These are phyloP conservation scores for Endogone sp. DNA, from an alignment of 192 early-diverging fungal genomes.

Conservation along the genomic window DNA sequence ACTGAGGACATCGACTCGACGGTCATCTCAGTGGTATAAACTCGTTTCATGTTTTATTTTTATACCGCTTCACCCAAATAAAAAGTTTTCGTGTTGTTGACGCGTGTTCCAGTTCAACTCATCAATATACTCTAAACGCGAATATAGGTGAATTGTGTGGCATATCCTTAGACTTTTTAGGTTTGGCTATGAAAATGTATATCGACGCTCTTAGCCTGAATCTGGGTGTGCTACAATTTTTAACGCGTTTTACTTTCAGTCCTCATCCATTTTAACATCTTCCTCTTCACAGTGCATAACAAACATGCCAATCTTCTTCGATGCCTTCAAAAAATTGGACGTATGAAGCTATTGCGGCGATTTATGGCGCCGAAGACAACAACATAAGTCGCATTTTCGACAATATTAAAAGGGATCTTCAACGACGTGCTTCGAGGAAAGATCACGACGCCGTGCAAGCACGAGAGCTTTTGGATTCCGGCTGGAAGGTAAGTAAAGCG, in stretches of 20 bases:
- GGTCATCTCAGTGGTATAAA: no score
- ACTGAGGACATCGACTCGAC: no score
- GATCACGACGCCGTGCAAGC: background rate
- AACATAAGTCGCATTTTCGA: background rate
- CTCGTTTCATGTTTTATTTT: no score
- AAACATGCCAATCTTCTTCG: background rate
- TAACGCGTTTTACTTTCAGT: background rate
- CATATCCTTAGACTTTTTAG: background rate
- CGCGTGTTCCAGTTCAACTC: background rate
- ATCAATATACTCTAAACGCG: background rate
- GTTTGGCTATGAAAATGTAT: background rate
- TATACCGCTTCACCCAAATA: background rate
- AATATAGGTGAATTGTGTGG: background rate
- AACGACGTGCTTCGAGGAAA: background rate
- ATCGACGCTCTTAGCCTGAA: background rate
- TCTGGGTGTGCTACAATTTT: background rate
- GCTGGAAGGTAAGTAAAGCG: background rate
- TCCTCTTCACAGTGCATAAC: background rate
- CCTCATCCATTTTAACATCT: background rate
- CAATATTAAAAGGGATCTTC: background rate
- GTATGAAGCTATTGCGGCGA: background rate
- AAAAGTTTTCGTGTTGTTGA: background rate
- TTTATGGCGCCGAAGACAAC: background rate
- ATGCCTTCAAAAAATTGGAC: background rate
- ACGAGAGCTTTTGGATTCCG: background rate